A percentile compares a stretch with the other conserved stretches of the same genome.
These are phyloP conservation scores for Sherardia arvensis DNA, from an alignment of 257 asterid genomes.

Conservation along the genomic window DNA sequence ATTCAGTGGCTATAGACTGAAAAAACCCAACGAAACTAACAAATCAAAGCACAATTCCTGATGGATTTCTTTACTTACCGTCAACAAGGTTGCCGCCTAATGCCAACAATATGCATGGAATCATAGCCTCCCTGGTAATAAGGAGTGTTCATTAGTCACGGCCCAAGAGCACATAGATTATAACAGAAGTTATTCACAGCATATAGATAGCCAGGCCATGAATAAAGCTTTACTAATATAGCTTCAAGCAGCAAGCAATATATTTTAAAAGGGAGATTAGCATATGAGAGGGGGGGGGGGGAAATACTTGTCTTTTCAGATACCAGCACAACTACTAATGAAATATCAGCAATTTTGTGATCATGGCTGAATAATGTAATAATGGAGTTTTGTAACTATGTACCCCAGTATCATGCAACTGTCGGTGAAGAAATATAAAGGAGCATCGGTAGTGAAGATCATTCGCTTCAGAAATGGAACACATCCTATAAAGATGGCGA, in stretches of 20 bases:
- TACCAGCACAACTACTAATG: neutral
- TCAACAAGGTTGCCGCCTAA: constrained; percentile 96
- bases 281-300: neutral
- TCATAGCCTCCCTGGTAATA: constrained; percentile 87
- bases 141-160: neutral
- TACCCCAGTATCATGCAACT: constrained; percentile 99
- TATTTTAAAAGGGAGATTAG: neutral
- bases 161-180: neutral
- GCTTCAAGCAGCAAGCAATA: constrained; percentile 3
- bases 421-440: constrained; percentile 90
- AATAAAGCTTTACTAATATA: neutral
- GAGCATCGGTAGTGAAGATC: constrained; percentile 85
- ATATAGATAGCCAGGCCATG: neutral
- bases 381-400: constrained; percentile 8
- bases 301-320: neutral
- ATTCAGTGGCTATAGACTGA: neutral
- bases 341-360: no score
- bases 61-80: constrained; percentile 33
- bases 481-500: constrained; percentile 83
- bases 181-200: neutral
- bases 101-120: constrained; percentile 95
- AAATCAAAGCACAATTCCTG: neutral
- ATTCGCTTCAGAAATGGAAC: constrained; percentile 69
- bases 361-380: neutral
- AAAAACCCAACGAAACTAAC: neutral